Evolutionary conservation across 129 eudicot species (phyloP), one percentile per base, ranked within the genome.

Genomic region (Dittrichia graveolens): DNA sequence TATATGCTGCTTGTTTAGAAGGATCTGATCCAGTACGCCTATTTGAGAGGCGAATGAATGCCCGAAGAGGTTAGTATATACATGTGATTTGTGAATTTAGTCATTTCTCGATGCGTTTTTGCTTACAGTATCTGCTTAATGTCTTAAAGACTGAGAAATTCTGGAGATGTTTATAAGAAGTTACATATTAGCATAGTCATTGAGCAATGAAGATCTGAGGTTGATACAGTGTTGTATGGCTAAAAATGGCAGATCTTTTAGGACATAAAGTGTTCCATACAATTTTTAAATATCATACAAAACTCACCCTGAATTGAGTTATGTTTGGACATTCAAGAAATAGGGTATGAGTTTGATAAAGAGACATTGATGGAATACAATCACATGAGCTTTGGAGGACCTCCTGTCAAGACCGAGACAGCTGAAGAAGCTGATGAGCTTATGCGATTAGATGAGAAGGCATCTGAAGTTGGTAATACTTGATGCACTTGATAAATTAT

Each of bases 311-410:
- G 11, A 59, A 52, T 35, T 38, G 11, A 59, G 43, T 35, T 58
- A 55, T 50, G 14, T 50, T 61, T 79, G 83, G 87, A 78, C 61
- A 61, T 67, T 72, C 7, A 62, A 89, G 96, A 87, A 74, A 43
- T 70, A 16, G 96, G 91, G 40, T 89, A 89, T 55, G 87, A 82
- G 43, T 92, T 92, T 65, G 92, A 92, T 72, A 87, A 75, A 74
- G 79, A 75, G 31, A 76, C 82, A 11, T 78, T 92, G 66, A 74
- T 73, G 83, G 87, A 82, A 48, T 92, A 92, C 75, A 85, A 92
- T 76, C 96, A 87, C 80, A 92, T 87, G 98, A 87, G 88, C 80
- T 89, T 87, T 80, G 96, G 98, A 68, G 98, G 96, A 61, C 96
- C 98, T 15, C 95, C 98, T 49, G 90, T 89, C 39, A 82, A 79